These are phyloP conservation scores for Corrigiola litoralis DNA, from an alignment of 179 eudicot genomes.

Conservation along the genomic window DNA sequence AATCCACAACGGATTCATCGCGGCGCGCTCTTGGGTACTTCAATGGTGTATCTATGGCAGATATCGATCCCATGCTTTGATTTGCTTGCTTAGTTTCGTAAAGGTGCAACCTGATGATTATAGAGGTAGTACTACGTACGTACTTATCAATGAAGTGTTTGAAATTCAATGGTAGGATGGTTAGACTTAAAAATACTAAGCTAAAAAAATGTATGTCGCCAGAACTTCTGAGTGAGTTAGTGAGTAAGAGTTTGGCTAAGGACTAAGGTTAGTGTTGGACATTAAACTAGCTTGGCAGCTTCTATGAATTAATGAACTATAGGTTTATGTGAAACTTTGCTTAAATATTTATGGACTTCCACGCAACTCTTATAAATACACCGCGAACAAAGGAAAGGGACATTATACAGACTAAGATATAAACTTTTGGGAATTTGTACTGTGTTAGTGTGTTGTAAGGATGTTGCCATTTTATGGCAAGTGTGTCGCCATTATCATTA, in stretches of 20 bases:
- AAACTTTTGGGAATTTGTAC: conserved; percentile 3
- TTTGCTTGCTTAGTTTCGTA: too few relatives aligned
- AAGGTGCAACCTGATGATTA: too few relatives aligned
- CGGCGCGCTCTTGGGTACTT: conserved; percentile 55
- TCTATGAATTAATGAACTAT: too few relatives aligned
- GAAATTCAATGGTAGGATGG: conserved; percentile 9
- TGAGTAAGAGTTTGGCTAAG: too few relatives aligned
- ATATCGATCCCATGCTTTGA: conserved; percentile 45
- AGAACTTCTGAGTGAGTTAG: too few relatives aligned
- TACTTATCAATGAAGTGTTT: not conserved
- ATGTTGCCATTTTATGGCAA: conserved; percentile 33
- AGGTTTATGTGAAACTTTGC: too few relatives aligned
- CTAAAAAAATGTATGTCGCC: too few relatives aligned
- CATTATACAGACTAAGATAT: not conserved
- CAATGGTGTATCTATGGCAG: conserved; percentile 32
- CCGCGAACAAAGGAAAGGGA: not conserved
- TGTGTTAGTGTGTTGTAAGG: conserved; percentile 32
- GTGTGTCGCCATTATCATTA: conserved; percentile 22
- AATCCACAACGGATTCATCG: conserved; percentile 62
- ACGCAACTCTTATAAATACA: too few relatives aligned
- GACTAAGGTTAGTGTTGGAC: too few relatives aligned
- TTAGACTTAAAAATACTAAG: too few relatives aligned
- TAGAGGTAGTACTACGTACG: not conserved
- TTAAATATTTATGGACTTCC: too few relatives aligned
- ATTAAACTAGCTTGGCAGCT: too few relatives aligned